Evolutionary conservation across 148 eudicot genomes (phyloP).

Genomic region (Heliosperma pusillum): DNA sequence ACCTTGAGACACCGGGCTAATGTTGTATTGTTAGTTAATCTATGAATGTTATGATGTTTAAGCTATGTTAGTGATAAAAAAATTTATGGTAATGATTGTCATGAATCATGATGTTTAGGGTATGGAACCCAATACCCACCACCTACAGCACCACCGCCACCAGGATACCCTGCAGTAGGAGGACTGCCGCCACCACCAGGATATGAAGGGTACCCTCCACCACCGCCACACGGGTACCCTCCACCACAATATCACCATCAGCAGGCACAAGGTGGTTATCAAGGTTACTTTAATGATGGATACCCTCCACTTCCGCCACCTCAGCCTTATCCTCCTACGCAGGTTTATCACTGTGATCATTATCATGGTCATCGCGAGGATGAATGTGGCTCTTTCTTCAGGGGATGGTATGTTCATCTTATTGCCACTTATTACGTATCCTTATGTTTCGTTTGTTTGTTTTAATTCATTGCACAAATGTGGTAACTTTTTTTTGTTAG

Average conservation of each 20-base stretch:
- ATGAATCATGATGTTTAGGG: constrained; percentile 17
- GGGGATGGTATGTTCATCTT: constrained; percentile 45
- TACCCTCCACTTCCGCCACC: constrained; percentile 54
- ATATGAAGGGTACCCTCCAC: constrained; percentile 38
- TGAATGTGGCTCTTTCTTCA: constrained; percentile 39
- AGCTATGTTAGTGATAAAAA: neutral
- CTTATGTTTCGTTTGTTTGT: neutral
- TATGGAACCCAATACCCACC: constrained; percentile 48
- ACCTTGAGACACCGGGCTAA: no score
- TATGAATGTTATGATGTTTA: neutral
- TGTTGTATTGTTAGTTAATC: neutral
- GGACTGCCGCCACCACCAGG: constrained; percentile 14
- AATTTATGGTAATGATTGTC: neutral
- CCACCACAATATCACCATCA: constrained; percentile 40
- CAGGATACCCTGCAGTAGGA: constrained; percentile 14
- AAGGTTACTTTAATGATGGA: constrained; percentile 58
- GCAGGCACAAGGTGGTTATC: constrained; percentile 37
- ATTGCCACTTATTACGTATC: neutral
- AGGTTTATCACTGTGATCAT: constrained; percentile 50
- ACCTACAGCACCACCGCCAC: constrained; percentile 37
- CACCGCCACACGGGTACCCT: constrained; percentile 29
- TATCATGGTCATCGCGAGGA: constrained; percentile 26
- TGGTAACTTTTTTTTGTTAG: neutral
- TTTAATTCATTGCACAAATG: neutral
- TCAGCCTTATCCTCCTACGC: constrained; percentile 38